Base-by-base conservation (phyloP, 2,329 filamentous ascomycete species). In the Gliomastix tumulicola region DNA sequence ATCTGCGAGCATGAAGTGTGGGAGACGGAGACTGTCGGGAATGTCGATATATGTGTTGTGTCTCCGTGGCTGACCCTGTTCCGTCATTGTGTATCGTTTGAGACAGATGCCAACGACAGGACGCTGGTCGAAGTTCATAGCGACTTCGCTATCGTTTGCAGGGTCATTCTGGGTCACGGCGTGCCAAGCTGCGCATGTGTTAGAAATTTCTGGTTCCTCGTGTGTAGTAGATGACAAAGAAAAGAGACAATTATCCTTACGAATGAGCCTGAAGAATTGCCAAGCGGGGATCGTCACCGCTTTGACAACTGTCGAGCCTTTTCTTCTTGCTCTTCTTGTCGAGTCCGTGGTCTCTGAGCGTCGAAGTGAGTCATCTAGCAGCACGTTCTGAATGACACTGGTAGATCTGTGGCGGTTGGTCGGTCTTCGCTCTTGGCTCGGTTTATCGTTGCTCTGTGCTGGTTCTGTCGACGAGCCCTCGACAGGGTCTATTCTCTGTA, bases 181-280 rank as follows among this genome's bases (percentile, higher is more conserved):
- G 54, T 94, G 88, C 89, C 89, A 96, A 20, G 89, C 84, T 89
- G 50, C 37, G 40, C 11, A 36, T 16, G 10, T 20, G n/a, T n/a
- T n/a, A n/a, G n/a, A n/a, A n/a, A n/a, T n/a, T n/a, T 30, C 13
- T 34, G 44, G 51, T 69, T 55, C 68, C 65, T 44, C 44, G 20
- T 9, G 15, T 31, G 17, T 13, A 21, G 6, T 10, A 21, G 15
- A 30, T 20, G n/a, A n/a, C n/a, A n/a, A n/a, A n/a, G n/a, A n/a
- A n/a, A n/a, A n/a, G n/a, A n/a, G n/a, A n/a, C n/a, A n/a, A n/a
- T n/a, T n/a, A 39, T 17, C 70, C 84, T 63, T 66, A 88, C 84
- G 89, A 49, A 96, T 88, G 19, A 97, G 67, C 51, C 85, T 88
- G 62, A 96, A 97, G 53, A 97, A 95, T 51, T 96, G 90, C 88